Conservation (phyloP, 164 flowering plant species). For the Macadamia integrifolia region DNA sequence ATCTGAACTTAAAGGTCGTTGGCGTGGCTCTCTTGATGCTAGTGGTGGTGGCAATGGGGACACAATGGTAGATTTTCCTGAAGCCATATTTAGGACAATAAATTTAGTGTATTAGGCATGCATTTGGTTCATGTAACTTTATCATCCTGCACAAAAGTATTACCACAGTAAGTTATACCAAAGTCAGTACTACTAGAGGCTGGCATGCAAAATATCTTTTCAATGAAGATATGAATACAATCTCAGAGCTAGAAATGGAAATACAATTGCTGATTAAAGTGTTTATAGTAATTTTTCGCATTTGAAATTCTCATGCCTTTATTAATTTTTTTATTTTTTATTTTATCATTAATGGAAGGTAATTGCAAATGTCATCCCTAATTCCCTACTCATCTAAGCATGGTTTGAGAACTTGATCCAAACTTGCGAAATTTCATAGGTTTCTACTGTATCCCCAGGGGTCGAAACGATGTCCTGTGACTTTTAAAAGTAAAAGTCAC, state of each 20-base stretch:
- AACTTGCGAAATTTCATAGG: too few relatives aligned
- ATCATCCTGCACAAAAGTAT: neutral
- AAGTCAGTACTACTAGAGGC: neutral
- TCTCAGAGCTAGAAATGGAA: neutral
- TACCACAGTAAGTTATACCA: neutral
- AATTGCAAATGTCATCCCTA: too few relatives aligned
- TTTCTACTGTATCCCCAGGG: too few relatives aligned
- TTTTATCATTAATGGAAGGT: too few relatives aligned
- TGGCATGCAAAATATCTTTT: neutral
- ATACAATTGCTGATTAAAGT: neutral
- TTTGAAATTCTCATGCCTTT: neutral
- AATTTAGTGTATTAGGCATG: neutral
- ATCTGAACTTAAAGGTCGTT: slow-evolving; percentile 83
- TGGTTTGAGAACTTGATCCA: too few relatives aligned
- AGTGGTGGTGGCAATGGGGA: slow-evolving; percentile 99
- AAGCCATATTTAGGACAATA: neutral
- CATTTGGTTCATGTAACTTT: slow-evolving; percentile 6
- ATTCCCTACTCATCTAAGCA: too few relatives aligned
- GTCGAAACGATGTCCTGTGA: too few relatives aligned
- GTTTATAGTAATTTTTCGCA: too few relatives aligned
- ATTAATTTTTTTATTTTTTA: neutral
- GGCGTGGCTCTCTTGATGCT: slow-evolving; percentile 97
- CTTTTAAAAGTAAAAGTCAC: too few relatives aligned
- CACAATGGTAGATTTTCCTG: slow-evolving; percentile 52
- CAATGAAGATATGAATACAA: neutral